These are phyloP conservation scores for Candida broadrunensis DNA, from an alignment of 805 yeast species.

Conservation along the genomic window DNA sequence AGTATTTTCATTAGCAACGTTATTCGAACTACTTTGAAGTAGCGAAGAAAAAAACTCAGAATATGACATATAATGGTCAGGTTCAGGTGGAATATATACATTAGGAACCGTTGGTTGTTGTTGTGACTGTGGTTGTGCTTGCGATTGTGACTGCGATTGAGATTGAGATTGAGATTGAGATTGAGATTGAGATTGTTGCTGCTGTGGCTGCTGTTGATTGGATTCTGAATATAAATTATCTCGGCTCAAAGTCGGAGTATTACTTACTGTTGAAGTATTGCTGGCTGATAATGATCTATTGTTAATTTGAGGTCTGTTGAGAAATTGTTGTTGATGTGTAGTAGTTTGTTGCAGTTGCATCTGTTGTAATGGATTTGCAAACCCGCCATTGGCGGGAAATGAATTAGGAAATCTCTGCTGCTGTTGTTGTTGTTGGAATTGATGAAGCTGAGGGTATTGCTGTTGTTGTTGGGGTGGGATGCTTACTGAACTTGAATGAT, in stretches of 20 bases:
- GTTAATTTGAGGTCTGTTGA: neutral
- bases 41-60: conserved; percentile 32
- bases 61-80: conserved; percentile 44
- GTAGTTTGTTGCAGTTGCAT: conserved; percentile 2
- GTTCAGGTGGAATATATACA: conserved; percentile 15
- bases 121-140: conserved; percentile 3
- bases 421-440: conserved; percentile 12
- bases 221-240: conserved; percentile 1
- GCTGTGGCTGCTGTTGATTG: conserved; percentile 4
- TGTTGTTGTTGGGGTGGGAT: conserved; percentile 5
- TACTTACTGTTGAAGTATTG: conserved; percentile 1
- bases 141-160: no score
- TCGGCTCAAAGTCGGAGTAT: conserved; percentile 2
- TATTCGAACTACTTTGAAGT: conserved; percentile 11
- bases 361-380: conserved; percentile 3
- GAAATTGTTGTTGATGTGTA: neutral
- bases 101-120: conserved; percentile 2
- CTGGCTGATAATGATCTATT: conserved; percentile 3
- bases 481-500: conserved; percentile 3
- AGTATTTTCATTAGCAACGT: conserved; percentile 3
- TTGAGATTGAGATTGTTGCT: conserved; percentile 1
- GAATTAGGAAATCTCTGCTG: conserved; percentile 11
- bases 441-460: conserved; percentile 10
- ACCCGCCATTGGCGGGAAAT: conserved; percentile 4
- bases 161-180: no score